Evolutionary conservation across 176 grass and related monocot species (phyloP).

Genomic region (barley (Hordeum vulgare)): DNA sequence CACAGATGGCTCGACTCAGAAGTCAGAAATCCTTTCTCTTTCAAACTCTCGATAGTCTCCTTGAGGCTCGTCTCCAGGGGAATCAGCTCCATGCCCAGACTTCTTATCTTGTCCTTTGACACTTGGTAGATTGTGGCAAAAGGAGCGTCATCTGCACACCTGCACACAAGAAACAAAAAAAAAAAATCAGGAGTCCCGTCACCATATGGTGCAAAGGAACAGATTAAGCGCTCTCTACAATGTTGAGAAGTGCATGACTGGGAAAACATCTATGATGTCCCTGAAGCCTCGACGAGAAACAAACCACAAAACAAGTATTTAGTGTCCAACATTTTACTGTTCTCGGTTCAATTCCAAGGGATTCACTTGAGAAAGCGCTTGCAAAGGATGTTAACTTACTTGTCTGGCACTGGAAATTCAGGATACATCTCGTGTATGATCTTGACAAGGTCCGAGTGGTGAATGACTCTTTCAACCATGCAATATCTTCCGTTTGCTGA

Average conservation of each 20-base stretch:
- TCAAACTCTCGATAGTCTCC: constrained; percentile 74
- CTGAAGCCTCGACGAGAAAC: neutral
- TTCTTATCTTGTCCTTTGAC: constrained; percentile 52
- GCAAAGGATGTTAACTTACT: neutral
- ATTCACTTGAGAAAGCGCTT: neutral
- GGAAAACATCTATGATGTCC: neutral
- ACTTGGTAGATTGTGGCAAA: constrained; percentile 44
- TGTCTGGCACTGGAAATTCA: neutral
- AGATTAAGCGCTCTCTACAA: neutral
- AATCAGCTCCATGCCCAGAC: constrained; percentile 44
- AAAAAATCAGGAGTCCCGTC: neutral
- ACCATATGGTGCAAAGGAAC: neutral
- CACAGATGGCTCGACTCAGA: constrained; percentile 19
- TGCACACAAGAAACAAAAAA: constrained; percentile 7
- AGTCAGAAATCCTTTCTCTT: constrained; percentile 56
- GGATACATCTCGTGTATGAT: constrained; percentile 21
- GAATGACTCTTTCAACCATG: constrained; percentile 17
- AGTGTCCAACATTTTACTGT: neutral
- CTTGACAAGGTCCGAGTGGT: constrained; percentile 3
- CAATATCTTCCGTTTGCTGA: constrained; percentile 18
- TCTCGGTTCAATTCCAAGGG: neutral
- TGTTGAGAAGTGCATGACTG: neutral
- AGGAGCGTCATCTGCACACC: constrained; percentile 63
- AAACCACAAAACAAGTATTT: neutral
- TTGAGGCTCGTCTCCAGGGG: constrained; percentile 41